Percentiles rank a stretch among this genome's conserved stretches.
These are phyloP conservation scores for Malus hybrid DNA, from an alignment of 331 rosid species.

Conservation along the genomic window DNA sequence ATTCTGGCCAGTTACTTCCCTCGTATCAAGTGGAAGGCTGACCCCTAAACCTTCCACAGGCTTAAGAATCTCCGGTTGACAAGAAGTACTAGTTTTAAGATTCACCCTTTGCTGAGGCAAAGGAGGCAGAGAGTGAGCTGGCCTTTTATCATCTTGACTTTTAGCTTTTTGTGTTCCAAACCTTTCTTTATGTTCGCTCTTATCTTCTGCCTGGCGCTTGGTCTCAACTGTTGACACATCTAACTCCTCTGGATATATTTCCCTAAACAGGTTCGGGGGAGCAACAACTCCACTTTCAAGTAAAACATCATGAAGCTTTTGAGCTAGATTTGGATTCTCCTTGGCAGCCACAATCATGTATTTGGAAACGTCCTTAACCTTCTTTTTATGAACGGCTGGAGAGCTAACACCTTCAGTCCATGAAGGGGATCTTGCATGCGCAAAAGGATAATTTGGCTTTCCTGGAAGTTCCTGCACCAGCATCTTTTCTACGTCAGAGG, in stretches of 20 bases:
- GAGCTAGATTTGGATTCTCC: conserved; percentile 90
- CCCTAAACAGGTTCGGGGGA: conserved; percentile 81
- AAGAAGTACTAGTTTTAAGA: conserved; percentile 36
- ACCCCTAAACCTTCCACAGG: conserved; percentile 57
- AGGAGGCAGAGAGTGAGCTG: conserved; percentile 50
- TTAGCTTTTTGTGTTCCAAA: conserved; percentile 27
- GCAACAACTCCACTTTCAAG: conserved; percentile 93
- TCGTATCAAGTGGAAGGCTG: conserved; percentile 40
- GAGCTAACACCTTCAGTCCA: conserved; percentile 97
- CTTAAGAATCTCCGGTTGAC: conserved; percentile 45
- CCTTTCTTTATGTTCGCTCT: conserved; percentile 32
- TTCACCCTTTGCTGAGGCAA: conserved; percentile 44
- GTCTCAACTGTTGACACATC: conserved; percentile 34
- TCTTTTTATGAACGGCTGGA: conserved; percentile 63
- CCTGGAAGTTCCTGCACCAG: conserved; percentile 33
- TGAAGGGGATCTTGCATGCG: conserved; percentile 80
- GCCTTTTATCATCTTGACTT: conserved; percentile 33
- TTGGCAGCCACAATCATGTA: conserved; percentile 97
- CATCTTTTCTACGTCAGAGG: conserved; percentile 38
- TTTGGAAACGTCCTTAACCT: conserved; percentile 81
- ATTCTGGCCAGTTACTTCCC: conserved; percentile 40
- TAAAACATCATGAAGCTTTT: conserved; percentile 84
- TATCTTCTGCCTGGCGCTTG: conserved; percentile 31
- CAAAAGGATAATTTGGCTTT: conserved; percentile 42
- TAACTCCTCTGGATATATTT: conserved; percentile 54